Percentiles rank a stretch among this genome's conserved stretches.
Evolutionary conservation across 1,139 yeast genomes (phyloP).

Genomic region (Candida mesenterica): DNA sequence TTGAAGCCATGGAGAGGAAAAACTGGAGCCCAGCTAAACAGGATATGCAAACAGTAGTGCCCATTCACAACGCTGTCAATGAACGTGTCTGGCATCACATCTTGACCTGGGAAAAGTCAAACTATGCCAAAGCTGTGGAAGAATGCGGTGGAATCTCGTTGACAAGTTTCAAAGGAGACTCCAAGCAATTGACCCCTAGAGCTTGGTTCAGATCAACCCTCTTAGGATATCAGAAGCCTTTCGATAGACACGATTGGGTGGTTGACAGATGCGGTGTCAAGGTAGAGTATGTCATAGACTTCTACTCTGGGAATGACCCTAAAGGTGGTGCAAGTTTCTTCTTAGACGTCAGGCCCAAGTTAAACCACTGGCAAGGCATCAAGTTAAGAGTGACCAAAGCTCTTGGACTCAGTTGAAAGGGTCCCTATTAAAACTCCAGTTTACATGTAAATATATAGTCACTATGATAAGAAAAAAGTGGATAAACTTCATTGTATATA

Average conservation of each 20-base stretch:
- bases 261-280: slow-evolving; percentile 83
- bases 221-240: slow-evolving; percentile 72
- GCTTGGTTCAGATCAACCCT: slow-evolving; percentile 70
- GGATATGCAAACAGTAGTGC: slow-evolving; percentile 90
- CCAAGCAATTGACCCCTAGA: slow-evolving; percentile 80
- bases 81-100: slow-evolving; percentile 92
- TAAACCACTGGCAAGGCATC: slow-evolving; percentile 77
- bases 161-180: slow-evolving; percentile 87
- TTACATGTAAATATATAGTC: slow-evolving; percentile 1
- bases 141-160: slow-evolving; percentile 82
- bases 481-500: slow-evolving; percentile 9
- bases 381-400: slow-evolving; percentile 63
- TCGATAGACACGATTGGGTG: slow-evolving; percentile 96
- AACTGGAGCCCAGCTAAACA: slow-evolving; percentile 78
- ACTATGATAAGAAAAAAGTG: background rate
- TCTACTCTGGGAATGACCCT: slow-evolving; percentile 63
- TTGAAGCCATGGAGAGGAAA: slow-evolving; percentile 89
- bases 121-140: slow-evolving; percentile 47
- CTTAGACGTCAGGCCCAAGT: slow-evolving; percentile 88
- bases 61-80: slow-evolving; percentile 90
- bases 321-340: slow-evolving; percentile 61
- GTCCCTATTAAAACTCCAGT: background rate
- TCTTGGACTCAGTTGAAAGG: slow-evolving; percentile 38
- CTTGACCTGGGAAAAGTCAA: slow-evolving; percentile 71
- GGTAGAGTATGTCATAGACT: slow-evolving; percentile 91